These are phyloP conservation scores for Breynia disticha DNA, from an alignment of 441 rosid species.

Conservation along the genomic window DNA sequence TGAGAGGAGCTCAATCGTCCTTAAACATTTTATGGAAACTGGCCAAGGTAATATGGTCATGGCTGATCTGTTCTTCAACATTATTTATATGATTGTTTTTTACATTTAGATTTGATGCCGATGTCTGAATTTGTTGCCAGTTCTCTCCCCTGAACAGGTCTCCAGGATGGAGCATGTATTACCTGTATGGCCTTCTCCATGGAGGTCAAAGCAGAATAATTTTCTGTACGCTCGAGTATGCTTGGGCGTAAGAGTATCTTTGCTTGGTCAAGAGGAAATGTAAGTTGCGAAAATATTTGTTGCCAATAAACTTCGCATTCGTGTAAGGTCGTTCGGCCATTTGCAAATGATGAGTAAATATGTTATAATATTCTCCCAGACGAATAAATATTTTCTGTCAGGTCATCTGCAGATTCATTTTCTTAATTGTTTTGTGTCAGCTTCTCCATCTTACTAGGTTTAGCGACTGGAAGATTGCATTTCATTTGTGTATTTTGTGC, in stretches of 20 bases:
- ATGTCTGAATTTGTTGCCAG: constrained; percentile 37
- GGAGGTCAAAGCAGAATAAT: constrained; percentile 30
- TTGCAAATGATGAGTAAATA: no score
- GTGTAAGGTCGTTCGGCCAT: no score
- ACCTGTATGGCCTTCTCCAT: constrained; percentile 46
- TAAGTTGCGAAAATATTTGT: constrained; percentile 29
- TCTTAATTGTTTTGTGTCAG: no score
- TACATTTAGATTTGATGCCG: constrained; percentile 9
- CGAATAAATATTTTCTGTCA: no score
- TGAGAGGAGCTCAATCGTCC: constrained; percentile 67
- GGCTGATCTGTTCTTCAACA: constrained; percentile 1
- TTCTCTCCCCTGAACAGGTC: constrained; percentile 71
- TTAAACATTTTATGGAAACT: constrained; percentile 55
- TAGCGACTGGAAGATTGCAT: no score
- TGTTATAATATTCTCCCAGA: no score
- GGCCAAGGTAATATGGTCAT: constrained; percentile 55
- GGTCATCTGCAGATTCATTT: no score
- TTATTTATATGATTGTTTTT: not conserved
- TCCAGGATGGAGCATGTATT: constrained; percentile 60
- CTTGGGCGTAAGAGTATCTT: constrained; percentile 66
- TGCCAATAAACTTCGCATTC: not conserved
- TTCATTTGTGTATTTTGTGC: not conserved
- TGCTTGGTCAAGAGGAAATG: constrained; percentile 52
- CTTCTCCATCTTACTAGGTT: no score
- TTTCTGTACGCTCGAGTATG: constrained; percentile 33